Evolutionary conservation across 257 asterid species (phyloP).

Genomic region (Orobanche coerulescens): DNA sequence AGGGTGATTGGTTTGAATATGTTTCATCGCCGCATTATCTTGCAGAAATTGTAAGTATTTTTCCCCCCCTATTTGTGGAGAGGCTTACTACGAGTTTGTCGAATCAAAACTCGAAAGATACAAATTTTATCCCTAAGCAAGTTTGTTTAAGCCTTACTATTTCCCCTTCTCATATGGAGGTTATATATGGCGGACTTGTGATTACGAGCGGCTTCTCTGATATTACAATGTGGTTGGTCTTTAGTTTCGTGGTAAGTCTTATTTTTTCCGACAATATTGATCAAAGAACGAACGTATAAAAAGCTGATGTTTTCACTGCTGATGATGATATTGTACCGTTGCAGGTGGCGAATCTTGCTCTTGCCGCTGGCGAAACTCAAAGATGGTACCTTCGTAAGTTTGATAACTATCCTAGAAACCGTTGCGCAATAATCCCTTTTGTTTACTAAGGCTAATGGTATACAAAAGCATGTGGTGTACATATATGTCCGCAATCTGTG

Average conservation of each 20-base stretch:
- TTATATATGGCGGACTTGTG: constrained; percentile 67
- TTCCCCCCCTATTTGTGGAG: too few relatives aligned
- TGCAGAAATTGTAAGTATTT: constrained; percentile 68
- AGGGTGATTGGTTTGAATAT: constrained; percentile 88
- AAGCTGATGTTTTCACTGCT: background rate
- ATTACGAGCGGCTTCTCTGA: constrained; percentile 74
- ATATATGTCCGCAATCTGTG: too few relatives aligned
- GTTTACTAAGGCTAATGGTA: constrained; percentile 25
- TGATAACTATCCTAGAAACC: constrained; percentile 68
- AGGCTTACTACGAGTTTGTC: too few relatives aligned
- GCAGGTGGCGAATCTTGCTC: constrained; percentile 76
- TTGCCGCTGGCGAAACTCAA: constrained; percentile 78
- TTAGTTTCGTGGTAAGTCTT: constrained; percentile 58
- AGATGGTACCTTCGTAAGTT: constrained; percentile 73
- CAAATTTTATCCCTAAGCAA: too few relatives aligned
- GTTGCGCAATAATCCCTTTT: constrained; percentile 56
- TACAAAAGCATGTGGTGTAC: too few relatives aligned
- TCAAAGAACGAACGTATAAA: too few relatives aligned
- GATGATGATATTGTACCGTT: background rate
- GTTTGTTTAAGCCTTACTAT: too few relatives aligned
- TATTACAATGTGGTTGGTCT: constrained; percentile 63
- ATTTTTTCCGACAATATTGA: background rate
- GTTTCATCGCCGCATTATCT: constrained; percentile 93
- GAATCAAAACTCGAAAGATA: too few relatives aligned
- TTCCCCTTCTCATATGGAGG: constrained; percentile 36